A percentile compares a stretch with the other conserved stretches of the same genome.
These are phyloP conservation scores for Oidiodendron maius DNA, from an alignment of 495 filamentous ascomycete species.

Conservation along the genomic window DNA sequence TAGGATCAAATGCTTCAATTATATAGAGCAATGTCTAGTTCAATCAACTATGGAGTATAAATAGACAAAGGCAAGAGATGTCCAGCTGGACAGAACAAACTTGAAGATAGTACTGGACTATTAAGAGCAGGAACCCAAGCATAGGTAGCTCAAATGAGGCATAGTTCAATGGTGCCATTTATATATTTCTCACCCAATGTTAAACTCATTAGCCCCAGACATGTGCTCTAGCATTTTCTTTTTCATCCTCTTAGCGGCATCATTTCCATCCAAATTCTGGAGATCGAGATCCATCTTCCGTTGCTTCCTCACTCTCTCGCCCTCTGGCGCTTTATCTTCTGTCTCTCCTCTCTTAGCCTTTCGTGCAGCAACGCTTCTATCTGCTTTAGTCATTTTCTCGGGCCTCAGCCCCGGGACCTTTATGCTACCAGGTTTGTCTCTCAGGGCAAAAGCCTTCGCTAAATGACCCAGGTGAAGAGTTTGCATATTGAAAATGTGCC, in stretches of 20 bases:
- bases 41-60: no score
- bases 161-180: not conserved
- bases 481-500: conserved; percentile 81
- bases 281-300: conserved; percentile 20
- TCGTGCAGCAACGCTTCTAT: conserved; percentile 22
- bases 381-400: conserved; percentile 23
- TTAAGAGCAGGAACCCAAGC: no score
- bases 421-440: conserved; percentile 84
- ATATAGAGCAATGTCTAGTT: no score
- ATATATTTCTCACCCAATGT: conserved; percentile 70
- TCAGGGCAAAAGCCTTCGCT: conserved; percentile 85
- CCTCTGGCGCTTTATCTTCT: conserved; percentile 23
- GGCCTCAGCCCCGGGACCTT: conserved; percentile 57
- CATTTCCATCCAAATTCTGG: conserved; percentile 43
- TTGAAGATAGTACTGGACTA: no score
- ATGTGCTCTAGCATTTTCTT: conserved; percentile 76
- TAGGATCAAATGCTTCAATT: no score
- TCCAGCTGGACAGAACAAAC: no score
- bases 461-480: conserved; percentile 86
- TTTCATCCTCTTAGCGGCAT: conserved; percentile 68
- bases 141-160: not conserved
- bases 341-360: conserved; percentile 30
- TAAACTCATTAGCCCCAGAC: conserved; percentile 76
- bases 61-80: no score
- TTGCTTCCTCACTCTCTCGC: conserved; percentile 21